Percentiles rank a stretch among this genome's conserved stretches.
These are phyloP conservation scores for Holtermanniella nyarrowii DNA, from an alignment of 768 basidiomycete species.

Conservation along the genomic window DNA sequence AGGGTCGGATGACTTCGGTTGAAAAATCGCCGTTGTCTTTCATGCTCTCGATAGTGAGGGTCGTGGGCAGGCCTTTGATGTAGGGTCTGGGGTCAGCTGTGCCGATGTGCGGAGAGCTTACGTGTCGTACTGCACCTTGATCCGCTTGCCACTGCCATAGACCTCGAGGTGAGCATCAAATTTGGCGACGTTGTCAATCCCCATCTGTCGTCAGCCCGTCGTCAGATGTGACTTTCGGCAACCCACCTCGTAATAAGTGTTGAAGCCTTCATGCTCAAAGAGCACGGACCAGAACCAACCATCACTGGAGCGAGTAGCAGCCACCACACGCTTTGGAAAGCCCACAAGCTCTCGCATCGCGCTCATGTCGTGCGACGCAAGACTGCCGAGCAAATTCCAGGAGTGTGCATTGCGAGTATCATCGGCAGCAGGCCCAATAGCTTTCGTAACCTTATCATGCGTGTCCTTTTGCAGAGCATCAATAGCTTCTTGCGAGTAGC, in stretches of 20 bases:
- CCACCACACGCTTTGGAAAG: conserved; percentile 18
- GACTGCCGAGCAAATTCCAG: conserved; percentile 20
- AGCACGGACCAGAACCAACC: conserved; percentile 17
- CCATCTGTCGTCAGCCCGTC: conserved; percentile 14
- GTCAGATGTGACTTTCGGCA: background rate
- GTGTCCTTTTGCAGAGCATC: conserved; percentile 5
- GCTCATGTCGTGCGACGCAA: conserved; percentile 32
- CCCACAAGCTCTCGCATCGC: conserved; percentile 37
- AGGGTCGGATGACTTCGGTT: conserved; percentile 25
- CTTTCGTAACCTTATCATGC: conserved; percentile 7
- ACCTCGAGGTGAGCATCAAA: conserved; percentile 40
- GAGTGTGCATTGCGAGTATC: conserved; percentile 7
- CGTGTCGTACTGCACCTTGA: conserved; percentile 27
- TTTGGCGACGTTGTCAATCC: conserved; percentile 24
- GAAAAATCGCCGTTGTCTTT: conserved; percentile 17
- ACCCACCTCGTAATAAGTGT: conserved; percentile 30
- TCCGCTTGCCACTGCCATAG: conserved; percentile 22
- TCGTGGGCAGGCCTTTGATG: conserved; percentile 36
- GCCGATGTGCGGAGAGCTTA: conserved; percentile 1
- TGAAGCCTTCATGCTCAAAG: conserved; percentile 27
- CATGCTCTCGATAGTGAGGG: conserved; percentile 14
- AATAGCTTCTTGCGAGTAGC: conserved; percentile 10
- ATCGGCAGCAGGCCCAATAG: conserved; percentile 12
- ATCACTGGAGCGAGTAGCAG: conserved; percentile 6
- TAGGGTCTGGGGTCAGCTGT: conserved; percentile 16